Base-by-base conservation (phyloP, 495 filamentous ascomycete genomes). In the Talaromyces borbonicus region DNA sequence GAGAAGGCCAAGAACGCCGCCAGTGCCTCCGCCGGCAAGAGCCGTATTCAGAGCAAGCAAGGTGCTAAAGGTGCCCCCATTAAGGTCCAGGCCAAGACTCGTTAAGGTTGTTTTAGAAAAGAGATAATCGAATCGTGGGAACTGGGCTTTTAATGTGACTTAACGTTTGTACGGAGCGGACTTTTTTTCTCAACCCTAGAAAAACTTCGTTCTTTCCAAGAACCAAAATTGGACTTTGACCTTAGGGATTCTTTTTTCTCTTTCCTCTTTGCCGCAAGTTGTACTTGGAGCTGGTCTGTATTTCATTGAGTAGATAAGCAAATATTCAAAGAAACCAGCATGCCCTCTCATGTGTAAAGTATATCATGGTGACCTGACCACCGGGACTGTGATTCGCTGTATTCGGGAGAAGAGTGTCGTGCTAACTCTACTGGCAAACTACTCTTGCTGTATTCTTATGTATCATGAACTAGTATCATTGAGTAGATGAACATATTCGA, bases 1-100 rank as follows among this genome's bases (percentile, higher is more conserved):
- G 93, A 97, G 73, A 99, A 99, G 87, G 92, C 92, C 54, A 99
- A 97, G 87, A 75, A 52, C 57, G 92, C 90, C 51, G 79, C 83
- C 49, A 53, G 59, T 35, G 77, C 79, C 40, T 75, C 81, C 61
- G 82, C 84, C 72, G 90, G 88, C 54, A 75, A 87, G 73, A 73
- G 74, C 49, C 76, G 82, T 63, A 85, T 95, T 67, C 75, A 80
- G 66, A 85, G 87, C 76, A 99, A 99, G 84, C 88, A 94, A 80
- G 88, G 88, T 54, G 86, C 87, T 25, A 94, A 92, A 80, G 92
- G 93, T 56, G 80, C 89, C 58, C 79, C 80, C 54, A 68, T 69
- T 56, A 97, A 97, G 84, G 81, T 87, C 51, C 75, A 80, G 60
- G 84, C 87, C 71, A 90, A 83, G 66, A 79, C 74, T 69, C 90